These are phyloP conservation scores for Piper betle DNA, from an alignment of 164 flowering plant genomes.

Conservation along the genomic window DNA sequence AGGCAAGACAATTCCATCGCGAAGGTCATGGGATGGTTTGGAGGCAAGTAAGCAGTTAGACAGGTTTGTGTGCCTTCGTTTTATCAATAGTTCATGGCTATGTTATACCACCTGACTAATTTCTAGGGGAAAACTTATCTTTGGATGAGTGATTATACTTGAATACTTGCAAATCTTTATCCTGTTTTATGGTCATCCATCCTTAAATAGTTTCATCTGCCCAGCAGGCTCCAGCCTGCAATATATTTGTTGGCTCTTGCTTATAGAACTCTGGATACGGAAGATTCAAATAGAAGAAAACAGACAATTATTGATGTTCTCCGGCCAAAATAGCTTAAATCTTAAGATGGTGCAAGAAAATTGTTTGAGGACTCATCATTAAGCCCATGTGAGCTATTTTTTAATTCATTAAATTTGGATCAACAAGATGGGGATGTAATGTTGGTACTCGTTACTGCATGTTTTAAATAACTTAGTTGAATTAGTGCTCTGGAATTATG, in stretches of 20 bases:
- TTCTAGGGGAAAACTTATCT: too few relatives aligned
- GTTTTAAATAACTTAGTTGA: not conserved
- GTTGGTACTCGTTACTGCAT: not conserved
- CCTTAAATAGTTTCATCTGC: constrained; percentile 6
- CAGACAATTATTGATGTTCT: constrained; percentile 22
- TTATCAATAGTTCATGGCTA: too few relatives aligned
- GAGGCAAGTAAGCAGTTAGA: constrained; percentile 30
- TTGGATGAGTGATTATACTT: too few relatives aligned
- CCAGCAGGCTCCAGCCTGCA: constrained; percentile 94
- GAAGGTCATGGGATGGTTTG: constrained; percentile 66
- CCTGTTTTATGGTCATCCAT: not conserved
- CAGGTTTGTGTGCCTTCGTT: constrained; percentile 26
- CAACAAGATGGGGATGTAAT: not conserved
- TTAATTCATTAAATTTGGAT: not conserved
- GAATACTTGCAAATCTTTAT: too few relatives aligned
- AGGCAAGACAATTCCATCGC: constrained; percentile 49
- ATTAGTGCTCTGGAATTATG: not conserved
- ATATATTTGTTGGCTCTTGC: constrained; percentile 83
- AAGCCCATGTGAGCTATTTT: not conserved
- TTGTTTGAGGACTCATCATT: constrained; percentile 12
- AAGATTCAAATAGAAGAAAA: constrained; percentile 53
- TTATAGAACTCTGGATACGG: constrained; percentile 82
- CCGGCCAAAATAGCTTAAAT: constrained; percentile 33
- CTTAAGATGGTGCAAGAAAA: constrained; percentile 59
- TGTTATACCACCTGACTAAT: too few relatives aligned